These are phyloP conservation scores for Debaryomyces sp. DNA, from an alignment of 1,139 yeast genomes.

Conservation along the genomic window DNA sequence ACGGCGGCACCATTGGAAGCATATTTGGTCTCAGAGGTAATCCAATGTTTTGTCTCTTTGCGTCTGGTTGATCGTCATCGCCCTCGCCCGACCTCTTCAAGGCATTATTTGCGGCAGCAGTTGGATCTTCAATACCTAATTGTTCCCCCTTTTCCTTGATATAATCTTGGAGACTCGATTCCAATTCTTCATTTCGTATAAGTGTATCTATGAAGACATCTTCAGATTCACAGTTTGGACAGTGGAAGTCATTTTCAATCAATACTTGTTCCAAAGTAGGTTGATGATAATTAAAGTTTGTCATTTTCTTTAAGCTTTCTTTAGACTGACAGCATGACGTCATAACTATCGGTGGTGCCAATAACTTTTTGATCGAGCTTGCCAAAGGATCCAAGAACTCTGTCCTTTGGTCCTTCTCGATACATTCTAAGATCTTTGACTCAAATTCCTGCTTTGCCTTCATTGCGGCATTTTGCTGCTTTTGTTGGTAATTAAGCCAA, in stretches of 20 bases:
- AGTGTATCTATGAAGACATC: constrained; percentile 79
- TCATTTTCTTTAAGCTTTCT: constrained; percentile 56
- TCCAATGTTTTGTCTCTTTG: constrained; percentile 34
- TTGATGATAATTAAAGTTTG: constrained; percentile 43
- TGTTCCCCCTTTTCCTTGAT: constrained; percentile 46
- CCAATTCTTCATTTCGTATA: constrained; percentile 60
- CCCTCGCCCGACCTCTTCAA: constrained; percentile 28
- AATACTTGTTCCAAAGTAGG: constrained; percentile 64
- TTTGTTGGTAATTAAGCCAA: constrained; percentile 85
- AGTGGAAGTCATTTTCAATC: constrained; percentile 82
- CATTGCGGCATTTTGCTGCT: constrained; percentile 56
- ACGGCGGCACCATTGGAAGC: constrained; percentile 19
- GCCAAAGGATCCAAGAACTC: constrained; percentile 60
- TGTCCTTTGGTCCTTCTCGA: constrained; percentile 45
- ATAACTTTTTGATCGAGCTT: constrained; percentile 61
- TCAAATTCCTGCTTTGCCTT: constrained; percentile 49
- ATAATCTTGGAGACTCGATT: constrained; percentile 55
- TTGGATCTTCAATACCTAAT: constrained; percentile 44
- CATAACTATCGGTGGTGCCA: constrained; percentile 70
- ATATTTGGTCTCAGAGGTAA: constrained; percentile 24
- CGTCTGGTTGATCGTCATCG: constrained; percentile 22
- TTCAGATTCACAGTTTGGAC: constrained; percentile 81
- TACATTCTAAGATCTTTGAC: constrained; percentile 32
- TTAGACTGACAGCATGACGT: constrained; percentile 78
- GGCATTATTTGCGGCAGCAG: constrained; percentile 12